Base-by-base conservation (phyloP, 768 basidiomycete genomes). In the Pleurotus sapidus region DNA sequence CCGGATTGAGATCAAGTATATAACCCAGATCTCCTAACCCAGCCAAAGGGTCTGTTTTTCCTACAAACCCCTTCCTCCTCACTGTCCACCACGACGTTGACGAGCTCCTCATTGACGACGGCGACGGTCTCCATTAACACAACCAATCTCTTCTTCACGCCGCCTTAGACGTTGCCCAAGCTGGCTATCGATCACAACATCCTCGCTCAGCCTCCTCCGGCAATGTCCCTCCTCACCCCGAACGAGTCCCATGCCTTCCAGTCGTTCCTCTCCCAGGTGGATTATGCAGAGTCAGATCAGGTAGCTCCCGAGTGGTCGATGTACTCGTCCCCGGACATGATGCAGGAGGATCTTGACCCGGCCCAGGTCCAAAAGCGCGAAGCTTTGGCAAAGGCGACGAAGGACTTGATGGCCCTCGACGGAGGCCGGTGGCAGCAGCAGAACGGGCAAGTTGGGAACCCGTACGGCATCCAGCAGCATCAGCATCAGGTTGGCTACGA, bases 331-430 rank as follows among this genome's bases (percentile, higher is more conserved):
- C 24, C 67, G 62, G 56, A 67, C 58, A 59, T 73, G 58, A 73
- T 76, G 46, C 77, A 82, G 49, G 78, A 82, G 59, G 70, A 82
- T 62, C 74, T 68, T 37, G 78, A 80, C 55, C 61, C 72, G 9
- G 70, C 79, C 53, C 81, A 74, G 56, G 83, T 82, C 58, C 84
- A 76, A 57, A 54, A 54, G 51, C 51, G 51, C 37, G 84, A 88
- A 55, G 84, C 85, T 1, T 79, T 93, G 55, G 73, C 87, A 54
- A 88, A 87, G 70, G 90, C 90, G 0, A 93, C 91, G 0, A 91
- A 89, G 69, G 89, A 92, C 69, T 82, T 93, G 45, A 91, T 93
- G 85, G 77, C 88, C 3, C 76, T 91, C 24, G 88, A 88, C 58
- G 62, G 74, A 24, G 76, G 70, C 12, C 70, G 66, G 5, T 84